phyloP scores from a whole-genome alignment of 805 yeast genomes.

The Pichia kluyveri region DNA sequence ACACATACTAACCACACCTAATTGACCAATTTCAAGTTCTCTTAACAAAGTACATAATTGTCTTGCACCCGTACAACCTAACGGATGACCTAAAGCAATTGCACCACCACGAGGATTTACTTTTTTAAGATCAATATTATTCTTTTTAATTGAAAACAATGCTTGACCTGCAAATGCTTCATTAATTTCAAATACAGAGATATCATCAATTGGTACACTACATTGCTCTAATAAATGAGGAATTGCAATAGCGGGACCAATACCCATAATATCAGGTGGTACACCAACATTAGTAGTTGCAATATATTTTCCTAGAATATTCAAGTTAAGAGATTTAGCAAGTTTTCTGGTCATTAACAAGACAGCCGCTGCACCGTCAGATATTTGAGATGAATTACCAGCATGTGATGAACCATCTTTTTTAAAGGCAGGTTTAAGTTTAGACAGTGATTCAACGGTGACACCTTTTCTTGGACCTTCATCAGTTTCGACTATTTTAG shows the following conservation, averaged over 20 bases:
- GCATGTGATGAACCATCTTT: conserved; percentile 85
- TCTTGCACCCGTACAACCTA: conserved; percentile 80
- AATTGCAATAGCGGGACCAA: conserved; percentile 95
- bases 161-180: conserved; percentile 98
- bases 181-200: conserved; percentile 77
- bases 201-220: conserved; percentile 47
- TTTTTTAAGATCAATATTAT: conserved; percentile 57
- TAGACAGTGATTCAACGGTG: conserved; percentile 64
- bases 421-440: conserved; percentile 80
- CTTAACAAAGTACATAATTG: conserved; percentile 83
- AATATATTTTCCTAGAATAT: conserved; percentile 72
- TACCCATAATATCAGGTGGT: conserved; percentile 96
- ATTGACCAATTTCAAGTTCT: conserved; percentile 68
- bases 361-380: conserved; percentile 94
- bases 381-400: conserved; percentile 92
- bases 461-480: conserved; percentile 90
- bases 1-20: conserved; percentile 95
- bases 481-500: conserved; percentile 23
- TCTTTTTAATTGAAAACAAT: conserved; percentile 57
- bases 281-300: conserved; percentile 81
- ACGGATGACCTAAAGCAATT: conserved; percentile 91
- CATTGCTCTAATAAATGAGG: conserved; percentile 56
- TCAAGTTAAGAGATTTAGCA: conserved; percentile 66
- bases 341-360: conserved; percentile 75
- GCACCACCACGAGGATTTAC: conserved; percentile 96